Percentiles rank a stretch among this genome's conserved stretches.
Evolutionary conservation across 352 stramenopile genomes (phyloP).

Genomic region (Aphanomyces invadans): DNA sequence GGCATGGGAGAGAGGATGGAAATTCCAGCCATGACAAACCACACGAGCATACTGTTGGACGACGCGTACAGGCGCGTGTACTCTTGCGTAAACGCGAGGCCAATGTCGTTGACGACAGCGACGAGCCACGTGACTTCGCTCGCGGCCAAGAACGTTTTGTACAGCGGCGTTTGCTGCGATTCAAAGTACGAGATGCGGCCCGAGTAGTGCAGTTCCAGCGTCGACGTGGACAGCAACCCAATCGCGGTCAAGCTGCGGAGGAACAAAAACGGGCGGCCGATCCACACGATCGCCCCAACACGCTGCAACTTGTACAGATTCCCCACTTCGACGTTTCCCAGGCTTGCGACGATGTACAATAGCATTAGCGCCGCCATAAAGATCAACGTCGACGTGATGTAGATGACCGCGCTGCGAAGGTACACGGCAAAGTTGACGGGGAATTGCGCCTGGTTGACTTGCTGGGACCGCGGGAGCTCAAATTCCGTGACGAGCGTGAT

Average conservation of each 20-base stretch:
- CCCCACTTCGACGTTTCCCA: background rate
- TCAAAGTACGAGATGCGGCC: background rate
- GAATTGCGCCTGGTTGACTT: background rate
- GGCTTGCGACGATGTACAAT: background rate
- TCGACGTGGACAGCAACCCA: background rate
- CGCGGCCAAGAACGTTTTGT: constrained; percentile 4
- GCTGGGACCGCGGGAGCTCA: background rate
- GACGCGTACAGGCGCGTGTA: constrained; percentile 1
- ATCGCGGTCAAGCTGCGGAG: background rate
- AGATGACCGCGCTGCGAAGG: background rate
- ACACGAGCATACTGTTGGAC: background rate
- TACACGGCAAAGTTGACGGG: background rate
- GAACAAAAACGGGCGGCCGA: constrained; percentile 8
- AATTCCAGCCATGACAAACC: background rate
- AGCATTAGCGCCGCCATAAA: background rate
- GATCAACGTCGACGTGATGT: constrained; percentile 12
- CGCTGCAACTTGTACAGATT: constrained; percentile 10
- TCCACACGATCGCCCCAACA: constrained; percentile 13
- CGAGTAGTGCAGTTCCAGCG: background rate
- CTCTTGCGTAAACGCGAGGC: constrained; percentile 1
- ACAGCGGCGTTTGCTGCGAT: background rate
- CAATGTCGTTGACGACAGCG: constrained; percentile 6
- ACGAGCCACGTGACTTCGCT: constrained; percentile 18
- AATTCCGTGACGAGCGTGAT: constrained; percentile 1
- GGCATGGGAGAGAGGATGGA: background rate